Evolutionary conservation across 2,329 filamentous ascomycete species (phyloP).

Genomic region (Hirsutella rhossiliensis): DNA sequence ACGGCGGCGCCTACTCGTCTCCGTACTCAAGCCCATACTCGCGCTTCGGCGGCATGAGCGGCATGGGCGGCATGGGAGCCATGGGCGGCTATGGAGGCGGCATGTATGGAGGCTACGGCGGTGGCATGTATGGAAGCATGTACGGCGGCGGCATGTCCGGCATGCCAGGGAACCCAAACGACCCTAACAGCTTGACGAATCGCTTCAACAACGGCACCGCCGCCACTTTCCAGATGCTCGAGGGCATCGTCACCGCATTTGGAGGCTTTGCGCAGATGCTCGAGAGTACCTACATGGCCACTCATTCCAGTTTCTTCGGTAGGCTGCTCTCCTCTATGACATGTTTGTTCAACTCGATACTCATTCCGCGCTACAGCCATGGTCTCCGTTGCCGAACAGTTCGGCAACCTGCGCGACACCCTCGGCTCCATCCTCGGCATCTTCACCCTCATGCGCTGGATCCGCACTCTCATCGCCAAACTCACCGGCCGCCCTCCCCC

Average conservation of each 20-base stretch:
- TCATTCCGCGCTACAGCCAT: slow-evolving; percentile 50
- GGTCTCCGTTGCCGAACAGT: slow-evolving; percentile 96
- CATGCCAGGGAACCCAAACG: slow-evolving; percentile 45
- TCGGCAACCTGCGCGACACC: slow-evolving; percentile 84
- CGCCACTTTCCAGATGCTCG: slow-evolving; percentile 95
- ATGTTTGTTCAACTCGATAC: slow-evolving; percentile 1
- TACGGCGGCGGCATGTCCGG: slow-evolving; percentile 23
- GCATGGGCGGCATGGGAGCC: slow-evolving; percentile 30
- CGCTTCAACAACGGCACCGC: slow-evolving; percentile 91
- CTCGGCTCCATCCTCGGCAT: slow-evolving; percentile 90
- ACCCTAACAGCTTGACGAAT: slow-evolving; percentile 89
- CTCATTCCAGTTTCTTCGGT: slow-evolving; percentile 97
- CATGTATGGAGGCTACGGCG: slow-evolving; percentile 25
- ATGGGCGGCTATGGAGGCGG: slow-evolving; percentile 15
- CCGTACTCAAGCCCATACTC: slow-evolving; percentile 30
- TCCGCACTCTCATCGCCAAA: slow-evolving; percentile 82
- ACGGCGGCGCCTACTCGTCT: slow-evolving; percentile 24
- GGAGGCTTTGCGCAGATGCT: slow-evolving; percentile 98
- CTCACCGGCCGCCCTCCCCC: slow-evolving; percentile 84
- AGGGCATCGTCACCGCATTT: slow-evolving; percentile 92
- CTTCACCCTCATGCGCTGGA: slow-evolving; percentile 91
- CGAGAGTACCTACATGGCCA: slow-evolving; percentile 99
- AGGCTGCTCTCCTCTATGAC: slow-evolving; percentile 19
- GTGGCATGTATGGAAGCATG: slow-evolving; percentile 31
- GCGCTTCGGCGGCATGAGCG: slow-evolving; percentile 31